Conservation (phyloP, 768 basidiomycete genomes). For the Leccinum fibrillosum region DNA sequence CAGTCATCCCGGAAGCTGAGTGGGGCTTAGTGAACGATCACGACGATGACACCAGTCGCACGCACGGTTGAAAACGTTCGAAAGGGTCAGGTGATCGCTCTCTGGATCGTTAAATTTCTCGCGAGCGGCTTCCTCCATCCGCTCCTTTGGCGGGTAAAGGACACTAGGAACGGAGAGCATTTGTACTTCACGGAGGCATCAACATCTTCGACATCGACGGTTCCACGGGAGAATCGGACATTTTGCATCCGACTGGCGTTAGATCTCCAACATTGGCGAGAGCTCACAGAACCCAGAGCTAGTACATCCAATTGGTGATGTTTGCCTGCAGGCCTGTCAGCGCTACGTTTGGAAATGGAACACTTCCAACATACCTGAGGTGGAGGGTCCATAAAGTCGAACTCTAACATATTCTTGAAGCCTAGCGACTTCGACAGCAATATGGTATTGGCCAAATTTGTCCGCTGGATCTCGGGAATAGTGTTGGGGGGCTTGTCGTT, state of each 20-base stretch:
- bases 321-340: slow-evolving; percentile 59
- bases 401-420: slow-evolving; percentile 95
- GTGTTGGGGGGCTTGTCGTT: slow-evolving; percentile 95
- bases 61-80: slow-evolving; percentile 95
- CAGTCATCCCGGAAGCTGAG: slow-evolving; percentile 88
- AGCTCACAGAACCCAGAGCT: slow-evolving; percentile 97
- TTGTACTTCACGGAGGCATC: slow-evolving; percentile 83
- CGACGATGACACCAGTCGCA: neutral
- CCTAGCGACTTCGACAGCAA: slow-evolving; percentile 92
- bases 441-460: slow-evolving; percentile 96
- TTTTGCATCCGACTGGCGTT: slow-evolving; percentile 88
- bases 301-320: slow-evolving; percentile 98
- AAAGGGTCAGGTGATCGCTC: slow-evolving; percentile 91
- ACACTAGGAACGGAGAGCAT: slow-evolving; percentile 99
- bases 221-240: slow-evolving; percentile 99
- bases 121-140: slow-evolving; percentile 94
- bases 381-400: slow-evolving; percentile 99
- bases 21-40: slow-evolving; percentile 3
- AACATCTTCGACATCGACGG: slow-evolving; percentile 99
- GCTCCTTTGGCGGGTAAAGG: slow-evolving; percentile 95
- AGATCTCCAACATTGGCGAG: slow-evolving; percentile 96
- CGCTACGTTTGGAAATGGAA: neutral
- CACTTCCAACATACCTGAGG: slow-evolving; percentile 64
- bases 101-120: slow-evolving; percentile 99
- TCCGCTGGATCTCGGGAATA: slow-evolving; percentile 98